Evolutionary conservation across 169 alveolate species (phyloP).

Genomic region (Plasmodium falciparum): DNA sequence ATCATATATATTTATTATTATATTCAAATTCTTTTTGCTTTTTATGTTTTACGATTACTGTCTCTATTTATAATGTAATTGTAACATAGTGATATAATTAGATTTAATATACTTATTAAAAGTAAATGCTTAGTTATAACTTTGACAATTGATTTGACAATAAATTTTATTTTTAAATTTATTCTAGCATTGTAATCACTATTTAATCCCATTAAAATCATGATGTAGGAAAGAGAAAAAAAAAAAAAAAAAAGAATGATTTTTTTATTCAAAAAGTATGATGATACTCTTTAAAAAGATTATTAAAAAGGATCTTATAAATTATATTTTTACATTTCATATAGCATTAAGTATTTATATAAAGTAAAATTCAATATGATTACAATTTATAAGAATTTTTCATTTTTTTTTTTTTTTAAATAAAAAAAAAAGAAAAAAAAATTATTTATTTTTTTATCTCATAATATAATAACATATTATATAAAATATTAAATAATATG

Average conservation of each 20-base stretch:
- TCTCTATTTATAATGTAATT: slow-evolving; percentile 54
- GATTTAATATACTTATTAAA: slow-evolving; percentile 61
- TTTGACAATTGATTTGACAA: slow-evolving; percentile 59
- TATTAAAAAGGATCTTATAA: slow-evolving; percentile 15
- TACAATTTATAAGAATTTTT: slow-evolving; percentile 11
- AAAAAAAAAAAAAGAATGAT: slow-evolving; percentile 1
- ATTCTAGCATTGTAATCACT: slow-evolving; percentile 76
- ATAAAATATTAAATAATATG: too few relatives aligned
- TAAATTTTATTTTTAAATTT: slow-evolving; percentile 70
- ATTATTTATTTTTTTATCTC: not conserved
- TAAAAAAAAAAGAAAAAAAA: too few relatives aligned
- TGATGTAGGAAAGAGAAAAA: slow-evolving; percentile 62
- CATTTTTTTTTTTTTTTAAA: slow-evolving; percentile 8
- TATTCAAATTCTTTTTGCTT: slow-evolving; percentile 29
- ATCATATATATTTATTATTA: not conserved
- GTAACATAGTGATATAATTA: slow-evolving; percentile 73
- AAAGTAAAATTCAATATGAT: slow-evolving; percentile 9
- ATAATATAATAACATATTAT: not conserved
- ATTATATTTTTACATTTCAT: slow-evolving; percentile 67
- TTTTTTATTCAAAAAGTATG: slow-evolving; percentile 36
- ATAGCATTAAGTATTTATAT: slow-evolving; percentile 15
- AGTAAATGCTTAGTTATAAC: slow-evolving; percentile 72
- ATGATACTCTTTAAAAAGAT: slow-evolving; percentile 1
- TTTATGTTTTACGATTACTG: slow-evolving; percentile 61
- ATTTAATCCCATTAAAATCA: slow-evolving; percentile 75